Conservation (phyloP, 2,329 filamentous ascomycete genomes). For the Alternaria sp. region DNA sequence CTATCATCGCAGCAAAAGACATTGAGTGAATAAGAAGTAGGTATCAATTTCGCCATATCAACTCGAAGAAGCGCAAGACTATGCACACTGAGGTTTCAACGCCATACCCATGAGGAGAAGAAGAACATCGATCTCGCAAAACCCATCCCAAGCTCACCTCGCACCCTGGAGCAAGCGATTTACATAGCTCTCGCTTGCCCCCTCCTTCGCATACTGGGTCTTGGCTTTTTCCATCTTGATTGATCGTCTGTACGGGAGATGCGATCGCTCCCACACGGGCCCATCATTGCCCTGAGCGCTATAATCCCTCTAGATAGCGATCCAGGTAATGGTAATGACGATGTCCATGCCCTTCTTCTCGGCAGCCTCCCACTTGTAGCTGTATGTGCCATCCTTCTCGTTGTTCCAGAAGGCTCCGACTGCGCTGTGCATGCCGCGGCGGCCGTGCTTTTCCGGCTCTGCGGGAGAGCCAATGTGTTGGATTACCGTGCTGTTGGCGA, state of each 20-base stretch:
- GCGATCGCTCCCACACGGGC: background rate
- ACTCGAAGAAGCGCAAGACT: conserved; percentile 7
- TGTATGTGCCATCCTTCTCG: conserved; percentile 89
- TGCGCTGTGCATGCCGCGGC: conserved; percentile 88
- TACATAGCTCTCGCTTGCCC: conserved; percentile 4
- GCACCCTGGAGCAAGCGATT: conserved; percentile 1
- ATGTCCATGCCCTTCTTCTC: conserved; percentile 61
- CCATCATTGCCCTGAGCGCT: background rate
- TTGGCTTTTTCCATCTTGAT: background rate
- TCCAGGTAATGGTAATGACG: conserved; percentile 70
- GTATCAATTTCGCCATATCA: conserved; percentile 11
- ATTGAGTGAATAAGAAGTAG: background rate
- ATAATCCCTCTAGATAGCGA: conserved; percentile 54
- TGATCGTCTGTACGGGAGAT: background rate
- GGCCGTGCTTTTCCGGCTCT: conserved; percentile 69
- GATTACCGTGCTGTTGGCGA: conserved; percentile 97
- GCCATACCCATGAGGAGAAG: conserved; percentile 11
- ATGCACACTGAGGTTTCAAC: conserved; percentile 13
- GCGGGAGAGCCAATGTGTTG: conserved; percentile 71
- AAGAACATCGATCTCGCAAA: conserved; percentile 3
- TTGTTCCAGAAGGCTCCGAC: conserved; percentile 90
- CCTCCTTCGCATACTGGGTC: background rate
- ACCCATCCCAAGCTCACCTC: background rate
- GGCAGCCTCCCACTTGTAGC: conserved; percentile 76
- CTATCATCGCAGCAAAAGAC: background rate